phyloP scores from a whole-genome alignment of 768 basidiomycete genomes.

The Holtermannia corniformis region DNA sequence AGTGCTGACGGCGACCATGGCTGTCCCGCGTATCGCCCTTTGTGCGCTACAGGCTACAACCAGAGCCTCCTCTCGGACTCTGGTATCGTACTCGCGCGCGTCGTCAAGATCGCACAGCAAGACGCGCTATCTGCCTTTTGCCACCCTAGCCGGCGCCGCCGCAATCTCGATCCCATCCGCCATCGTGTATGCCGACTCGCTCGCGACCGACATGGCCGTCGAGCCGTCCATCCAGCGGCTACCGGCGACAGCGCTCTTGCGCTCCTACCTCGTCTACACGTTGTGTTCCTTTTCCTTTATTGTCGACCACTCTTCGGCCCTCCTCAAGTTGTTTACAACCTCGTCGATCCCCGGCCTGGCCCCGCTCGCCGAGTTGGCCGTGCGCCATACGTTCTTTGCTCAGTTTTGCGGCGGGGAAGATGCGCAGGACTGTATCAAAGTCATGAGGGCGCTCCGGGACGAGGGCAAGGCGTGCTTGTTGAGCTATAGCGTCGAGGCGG shows the following conservation, averaged over 20 bases:
- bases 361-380: conserved; percentile 56
- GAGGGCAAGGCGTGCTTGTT: conserved; percentile 68
- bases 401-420: conserved; percentile 90
- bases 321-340: conserved; percentile 54
- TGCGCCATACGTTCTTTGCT: conserved; percentile 73
- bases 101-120: neutral
- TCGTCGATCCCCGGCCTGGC: conserved; percentile 50
- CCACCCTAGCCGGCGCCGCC: neutral
- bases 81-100: neutral
- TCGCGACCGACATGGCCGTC: neutral
- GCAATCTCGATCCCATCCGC: neutral
- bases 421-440: conserved; percentile 56
- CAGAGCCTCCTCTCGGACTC: neutral
- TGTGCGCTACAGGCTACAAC: neutral
- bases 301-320: conserved; percentile 62
- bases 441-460: conserved; percentile 54
- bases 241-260: conserved; percentile 47
- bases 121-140: neutral
- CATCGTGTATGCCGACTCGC: neutral
- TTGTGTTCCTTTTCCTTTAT: conserved; percentile 66
- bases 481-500: conserved; percentile 77
- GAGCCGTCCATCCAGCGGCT: conserved; percentile 1
- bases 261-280: conserved; percentile 72
- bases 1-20: neutral
- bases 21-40: neutral